Base-by-base conservation (phyloP, 352 stramenopile genomes). In the Globisporangium cylindrosporum region DNA sequence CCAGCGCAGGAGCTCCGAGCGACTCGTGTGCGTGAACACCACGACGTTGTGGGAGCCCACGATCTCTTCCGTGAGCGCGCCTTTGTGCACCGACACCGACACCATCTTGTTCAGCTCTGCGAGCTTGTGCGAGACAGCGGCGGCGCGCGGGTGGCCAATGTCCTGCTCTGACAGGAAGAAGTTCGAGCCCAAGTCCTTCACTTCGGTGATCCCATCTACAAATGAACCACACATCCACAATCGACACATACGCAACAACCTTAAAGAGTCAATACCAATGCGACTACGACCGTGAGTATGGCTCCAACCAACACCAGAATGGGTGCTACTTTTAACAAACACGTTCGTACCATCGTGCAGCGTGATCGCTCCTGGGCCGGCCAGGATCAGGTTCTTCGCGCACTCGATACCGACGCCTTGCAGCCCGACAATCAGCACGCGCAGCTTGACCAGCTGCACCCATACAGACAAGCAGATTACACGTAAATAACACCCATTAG, bases 321-420 rank as follows among this genome's bases (percentile, higher is more conserved):
- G 15, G 8, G 3, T 32, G 9, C 43, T 55, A 18, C 48, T 55
- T 55, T 55, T 3, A 22, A 22, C 5, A 49, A 49, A 20, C 36
- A 3, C 36, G 36, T 43, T 46, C 69, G 36, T 62, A 89, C 81
- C 86, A 66, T 95, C 87, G 66, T 92, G 86, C 60, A 98, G 77
- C 60, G 91, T 98, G 66, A 98, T 91, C 62, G 72, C 76, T 14
- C 89, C 86, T 14, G 92, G 89, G 15, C 94, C 94, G 12, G 93
- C 92, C 29, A 98, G 81, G 56, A 97, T 94, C 54, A 98, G 76
- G 72, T 98, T 98, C 86, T 98, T 98, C 61, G 90, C 88, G 53
- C 79, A 93, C 71, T 98, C 94, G 25, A 94, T 88, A 63, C 94
- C 94, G 22, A 97, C 77, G 63, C 93, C 78, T 66, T 91, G 89